phyloP scores from a whole-genome alignment of 2,329 filamentous ascomycete species.

The Tolypocladium inflatum region DNA sequence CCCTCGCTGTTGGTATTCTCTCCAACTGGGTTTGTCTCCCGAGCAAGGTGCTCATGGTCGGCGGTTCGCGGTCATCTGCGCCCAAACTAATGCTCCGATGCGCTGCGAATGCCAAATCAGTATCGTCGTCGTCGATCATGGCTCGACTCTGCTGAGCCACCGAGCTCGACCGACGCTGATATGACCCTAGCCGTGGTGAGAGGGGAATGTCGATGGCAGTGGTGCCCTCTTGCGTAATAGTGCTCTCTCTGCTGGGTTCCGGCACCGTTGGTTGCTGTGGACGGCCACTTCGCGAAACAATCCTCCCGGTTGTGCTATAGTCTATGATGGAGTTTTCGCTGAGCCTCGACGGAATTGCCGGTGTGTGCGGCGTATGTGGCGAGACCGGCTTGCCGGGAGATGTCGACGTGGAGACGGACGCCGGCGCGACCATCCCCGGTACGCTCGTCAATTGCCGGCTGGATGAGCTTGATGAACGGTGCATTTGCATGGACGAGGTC shows the following conservation, averaged over 20 bases:
- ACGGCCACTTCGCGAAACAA: constrained; percentile 18
- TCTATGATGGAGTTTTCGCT: constrained; percentile 72
- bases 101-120: constrained; percentile 49
- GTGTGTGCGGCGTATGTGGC: constrained; percentile 84
- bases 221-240: constrained; percentile 41
- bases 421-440: constrained; percentile 59
- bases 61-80: constrained; percentile 52
- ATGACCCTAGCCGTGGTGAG: constrained; percentile 51
- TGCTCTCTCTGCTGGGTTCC: constrained; percentile 24
- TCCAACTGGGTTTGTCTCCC: constrained; percentile 30
- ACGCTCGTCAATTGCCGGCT: constrained; percentile 51
- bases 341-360: constrained; percentile 85
- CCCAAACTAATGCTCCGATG: constrained; percentile 61
- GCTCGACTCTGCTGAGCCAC: constrained; percentile 54
- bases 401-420: constrained; percentile 73
- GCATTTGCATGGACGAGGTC: constrained; percentile 77
- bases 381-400: constrained; percentile 87
- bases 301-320: constrained; percentile 18
- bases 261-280: constrained; percentile 15
- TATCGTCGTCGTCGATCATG: constrained; percentile 47
- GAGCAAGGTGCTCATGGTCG: constrained; percentile 55
- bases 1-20: constrained; percentile 17
- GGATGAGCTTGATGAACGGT: constrained; percentile 70
- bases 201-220: constrained; percentile 66
- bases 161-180: constrained; percentile 57